Evolutionary conservation across 2,329 filamentous ascomycete genomes (phyloP).

Genomic region (Chrysosphaeria jannelii): DNA sequence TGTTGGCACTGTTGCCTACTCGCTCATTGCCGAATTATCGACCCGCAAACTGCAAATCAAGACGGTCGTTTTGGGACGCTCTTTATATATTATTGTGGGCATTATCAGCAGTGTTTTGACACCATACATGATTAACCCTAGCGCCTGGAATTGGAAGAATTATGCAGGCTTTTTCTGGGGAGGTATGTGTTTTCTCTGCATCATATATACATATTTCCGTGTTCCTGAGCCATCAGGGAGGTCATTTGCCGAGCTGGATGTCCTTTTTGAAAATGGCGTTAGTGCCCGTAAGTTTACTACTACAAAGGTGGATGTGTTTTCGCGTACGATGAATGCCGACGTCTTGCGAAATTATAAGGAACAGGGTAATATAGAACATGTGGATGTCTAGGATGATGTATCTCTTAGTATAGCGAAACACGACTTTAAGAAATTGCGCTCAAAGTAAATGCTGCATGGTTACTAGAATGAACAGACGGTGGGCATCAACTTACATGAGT

Average conservation of each 20-base stretch:
- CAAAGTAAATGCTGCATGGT: slow-evolving; percentile 16
- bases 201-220: slow-evolving; percentile 56
- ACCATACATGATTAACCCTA: slow-evolving; percentile 78
- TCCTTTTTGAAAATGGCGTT: slow-evolving; percentile 49
- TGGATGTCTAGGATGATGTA: no score
- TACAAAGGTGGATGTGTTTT: slow-evolving; percentile 25
- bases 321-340: slow-evolving; percentile 16
- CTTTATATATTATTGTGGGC: slow-evolving; percentile 33
- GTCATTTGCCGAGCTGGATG: slow-evolving; percentile 61
- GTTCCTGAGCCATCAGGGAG: slow-evolving; percentile 54
- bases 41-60: slow-evolving; percentile 68
- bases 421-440: slow-evolving; percentile 25
- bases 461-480: slow-evolving; percentile 1
- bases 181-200: slow-evolving; percentile 49
- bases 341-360: slow-evolving; percentile 19
- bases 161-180: slow-evolving; percentile 75
- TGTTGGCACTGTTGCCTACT: slow-evolving; percentile 74
- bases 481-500: slow-evolving; percentile 23
- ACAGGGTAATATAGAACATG: slow-evolving; percentile 7
- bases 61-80: slow-evolving; percentile 19
- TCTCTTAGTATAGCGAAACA: no score
- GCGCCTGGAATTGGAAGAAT: slow-evolving; percentile 66
- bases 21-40: slow-evolving; percentile 58
- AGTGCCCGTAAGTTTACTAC: slow-evolving; percentile 41
- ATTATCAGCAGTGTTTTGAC: slow-evolving; percentile 62